Evolutionary conservation across 1,284 basidiomycete species (phyloP), one percentile per base, ranked within the genome.

Genomic region (Cystobasidium slooffiae): DNA sequence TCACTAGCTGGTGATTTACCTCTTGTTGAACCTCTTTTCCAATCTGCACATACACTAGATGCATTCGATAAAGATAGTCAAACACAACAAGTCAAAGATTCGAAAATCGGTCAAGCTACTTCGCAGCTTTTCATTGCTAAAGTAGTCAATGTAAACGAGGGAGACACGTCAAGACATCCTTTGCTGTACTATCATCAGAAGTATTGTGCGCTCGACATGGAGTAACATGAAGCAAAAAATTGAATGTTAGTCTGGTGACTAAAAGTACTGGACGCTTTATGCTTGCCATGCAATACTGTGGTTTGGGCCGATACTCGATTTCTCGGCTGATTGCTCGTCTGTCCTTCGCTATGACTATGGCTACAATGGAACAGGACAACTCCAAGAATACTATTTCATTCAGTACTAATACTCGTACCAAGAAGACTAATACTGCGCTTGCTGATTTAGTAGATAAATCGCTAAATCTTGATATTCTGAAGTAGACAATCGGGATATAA

Each of bases 401-500:
- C 5, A n/a, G 14, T 22, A n/a, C 14, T 18, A 6, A 55, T 22
- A n/a, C 9, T 39, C 31, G 31, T 31, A 31, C 31, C 31, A 31
- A 14, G 6, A n/a, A 64, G n/a, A 49, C 53, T 64, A 75, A 31
- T 75, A 58, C 24, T 78, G 83, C 20, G 83, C 83, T 74, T 84
- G 83, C 59, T 90, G 88, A 81, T 88, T 91, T 67, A 90, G 83
- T 79, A 93, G 87, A 82, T 91, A 93, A 78, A 90, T 83, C 79
- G 88, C 88, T 76, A 94, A 84, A 82, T 93, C 92, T 81, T 92
- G 91, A 92, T 92, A 94, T 52, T 92, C 91, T 90, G 82, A 66
- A 55, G 18, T 6, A 24, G 12, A 55, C 3, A 24, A 37, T 47
- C n/a, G 1, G 1, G 53, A 18, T 3, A n/a, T 5, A 51, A n/a